Evolutionary conservation across 108 stramenopile species (phyloP).

Genomic region (Nitzschia palea): DNA sequence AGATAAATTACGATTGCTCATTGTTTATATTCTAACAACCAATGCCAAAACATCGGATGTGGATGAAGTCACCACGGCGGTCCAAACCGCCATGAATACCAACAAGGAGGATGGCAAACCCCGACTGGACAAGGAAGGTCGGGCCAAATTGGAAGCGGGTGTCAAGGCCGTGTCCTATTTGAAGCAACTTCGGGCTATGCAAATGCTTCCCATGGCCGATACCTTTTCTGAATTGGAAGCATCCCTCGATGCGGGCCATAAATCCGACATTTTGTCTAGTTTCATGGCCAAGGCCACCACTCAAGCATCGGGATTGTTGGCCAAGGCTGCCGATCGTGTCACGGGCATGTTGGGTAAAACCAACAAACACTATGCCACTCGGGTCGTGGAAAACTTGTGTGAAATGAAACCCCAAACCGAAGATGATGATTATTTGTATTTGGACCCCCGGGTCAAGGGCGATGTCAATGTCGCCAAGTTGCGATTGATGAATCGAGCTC

Average conservation of each 20-base stretch:
- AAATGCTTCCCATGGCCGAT: slow-evolving; percentile 77
- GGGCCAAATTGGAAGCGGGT: slow-evolving; percentile 48
- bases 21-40: slow-evolving; percentile 81
- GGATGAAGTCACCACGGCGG: slow-evolving; percentile 75
- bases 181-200: slow-evolving; percentile 87
- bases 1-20: slow-evolving; percentile 93
- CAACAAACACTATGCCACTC: slow-evolving; percentile 86
- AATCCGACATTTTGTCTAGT: slow-evolving; percentile 52
- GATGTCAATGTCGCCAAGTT: slow-evolving; percentile 78
- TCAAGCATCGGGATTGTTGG: slow-evolving; percentile 89
- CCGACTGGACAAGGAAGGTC: slow-evolving; percentile 62
- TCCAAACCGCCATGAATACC: slow-evolving; percentile 67
- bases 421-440: slow-evolving; percentile 92
- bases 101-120: slow-evolving; percentile 41
- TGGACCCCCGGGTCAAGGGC: slow-evolving; percentile 93
- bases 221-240: slow-evolving; percentile 55
- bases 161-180: slow-evolving; percentile 75
- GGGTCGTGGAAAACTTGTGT: slow-evolving; percentile 91
- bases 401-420: slow-evolving; percentile 89
- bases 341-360: slow-evolving; percentile 88
- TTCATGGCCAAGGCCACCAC: slow-evolving; percentile 90
- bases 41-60: slow-evolving; percentile 73
- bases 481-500: slow-evolving; percentile 62
- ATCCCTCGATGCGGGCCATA: slow-evolving; percentile 27
- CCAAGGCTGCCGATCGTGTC: slow-evolving; percentile 91